Conservation (phyloP, 225 moss, liverwort and hornwort species). For the Marchantia polymorpha region DNA sequence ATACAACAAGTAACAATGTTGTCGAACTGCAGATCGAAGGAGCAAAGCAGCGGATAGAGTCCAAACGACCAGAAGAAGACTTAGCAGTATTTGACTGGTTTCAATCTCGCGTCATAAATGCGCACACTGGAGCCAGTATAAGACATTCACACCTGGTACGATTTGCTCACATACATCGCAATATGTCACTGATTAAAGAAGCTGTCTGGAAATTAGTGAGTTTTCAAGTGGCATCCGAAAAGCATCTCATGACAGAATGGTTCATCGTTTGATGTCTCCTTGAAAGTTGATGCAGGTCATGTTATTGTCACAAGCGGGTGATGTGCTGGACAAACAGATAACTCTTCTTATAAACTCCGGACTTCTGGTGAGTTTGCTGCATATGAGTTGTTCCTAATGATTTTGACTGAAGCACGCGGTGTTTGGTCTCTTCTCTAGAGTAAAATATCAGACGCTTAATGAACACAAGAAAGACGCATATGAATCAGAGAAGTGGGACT, state of each 20-base stretch:
- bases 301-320: constrained; percentile 65
- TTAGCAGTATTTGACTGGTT: constrained; percentile 86
- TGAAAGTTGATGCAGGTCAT: constrained; percentile 28
- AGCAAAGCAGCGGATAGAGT: constrained; percentile 55
- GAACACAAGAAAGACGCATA: no score
- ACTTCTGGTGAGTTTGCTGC: constrained; percentile 49
- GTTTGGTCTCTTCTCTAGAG: background rate
- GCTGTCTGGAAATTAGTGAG: background rate
- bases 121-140: constrained; percentile 67
- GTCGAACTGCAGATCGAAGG: constrained; percentile 53
- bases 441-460: background rate
- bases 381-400: no score
- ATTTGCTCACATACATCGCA: background rate
- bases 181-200: background rate
- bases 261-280: no score
- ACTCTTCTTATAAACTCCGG: constrained; percentile 92
- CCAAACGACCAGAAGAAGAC: constrained; percentile 54
- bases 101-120: constrained; percentile 56
- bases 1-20: no score
- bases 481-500: no score
- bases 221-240: background rate
- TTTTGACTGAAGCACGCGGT: background rate
- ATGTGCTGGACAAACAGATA: constrained; percentile 67
- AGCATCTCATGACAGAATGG: background rate
- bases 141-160: constrained; percentile 63